A percentile compares a stretch with the other conserved stretches of the same genome.
phyloP scores from a whole-genome alignment of 2,329 filamentous ascomycete species.

The Alternaria longipes region DNA sequence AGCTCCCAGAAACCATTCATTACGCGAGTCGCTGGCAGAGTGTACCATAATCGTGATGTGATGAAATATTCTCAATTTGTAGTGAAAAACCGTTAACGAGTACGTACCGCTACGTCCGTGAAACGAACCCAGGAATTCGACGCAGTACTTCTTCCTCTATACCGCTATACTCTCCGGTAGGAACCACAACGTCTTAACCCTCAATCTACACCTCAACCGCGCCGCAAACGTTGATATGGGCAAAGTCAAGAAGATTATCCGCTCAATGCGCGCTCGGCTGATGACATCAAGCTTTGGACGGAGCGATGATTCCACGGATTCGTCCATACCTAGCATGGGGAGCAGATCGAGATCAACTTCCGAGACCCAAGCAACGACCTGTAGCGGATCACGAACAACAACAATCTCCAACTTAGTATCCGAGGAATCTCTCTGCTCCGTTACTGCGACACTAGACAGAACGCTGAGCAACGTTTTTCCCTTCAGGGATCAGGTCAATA shows the following conservation, averaged over 20 bases:
- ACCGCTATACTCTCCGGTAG: background rate
- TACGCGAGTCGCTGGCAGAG: background rate
- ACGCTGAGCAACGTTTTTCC: background rate
- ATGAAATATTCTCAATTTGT: background rate
- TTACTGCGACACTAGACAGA: background rate
- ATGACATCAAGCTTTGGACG: background rate
- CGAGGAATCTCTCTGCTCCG: background rate
- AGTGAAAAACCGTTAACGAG: background rate
- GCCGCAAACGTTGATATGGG: slow-evolving; percentile 3
- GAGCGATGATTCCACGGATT: background rate
- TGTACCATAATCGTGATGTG: background rate
- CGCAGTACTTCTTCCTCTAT: background rate
- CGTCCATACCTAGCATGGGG: background rate
- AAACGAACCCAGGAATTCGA: background rate
- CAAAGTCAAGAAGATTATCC: slow-evolving; percentile 6
- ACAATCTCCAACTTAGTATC: background rate
- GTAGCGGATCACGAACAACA: background rate
- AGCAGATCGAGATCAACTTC: background rate
- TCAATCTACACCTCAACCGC: background rate
- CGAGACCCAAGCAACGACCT: background rate
- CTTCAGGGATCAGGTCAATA: background rate
- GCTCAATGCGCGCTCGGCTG: slow-evolving; percentile 1
- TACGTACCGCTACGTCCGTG: background rate
- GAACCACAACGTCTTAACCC: background rate
- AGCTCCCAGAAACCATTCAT: background rate